Base-by-base conservation (phyloP, 352 stramenopile genomes). In the Globisporangium orthogonon region DNA sequence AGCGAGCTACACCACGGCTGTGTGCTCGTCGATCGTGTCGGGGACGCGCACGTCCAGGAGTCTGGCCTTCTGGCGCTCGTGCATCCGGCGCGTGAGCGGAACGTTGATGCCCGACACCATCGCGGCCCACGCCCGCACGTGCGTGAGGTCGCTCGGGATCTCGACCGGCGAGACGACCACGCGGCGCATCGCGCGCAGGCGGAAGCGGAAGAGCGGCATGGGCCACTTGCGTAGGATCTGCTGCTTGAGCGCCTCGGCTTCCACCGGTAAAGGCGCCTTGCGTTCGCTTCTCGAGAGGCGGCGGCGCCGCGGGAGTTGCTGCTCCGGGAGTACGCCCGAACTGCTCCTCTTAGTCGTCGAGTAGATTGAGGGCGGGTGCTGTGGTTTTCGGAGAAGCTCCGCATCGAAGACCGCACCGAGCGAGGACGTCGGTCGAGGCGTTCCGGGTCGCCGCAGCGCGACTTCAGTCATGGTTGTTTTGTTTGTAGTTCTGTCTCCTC, bases 71-170 rank as follows among this genome's bases (percentile, higher is more conserved):
- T 69, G 70, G 14, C 71, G 68, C 57, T 50, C 56, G 56, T 57
- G 73, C 74, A 85, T 85, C 60, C 54, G 61, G 49, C 65, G 66
- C 14, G 74, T 85, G 60, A 83, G 68, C 52, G 72, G 72, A 53
- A 83, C 77, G 53, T 75, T 74, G 49, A 52, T 65, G 35, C 74
- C 70, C 6, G 68, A 74, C n/a, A 85, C 74, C 55, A 80, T 58
- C 62, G 60, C 69, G 61, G 52, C 47, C 69, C 33, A 77, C 56
- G 54, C 72, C 58, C 58, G 69, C 60, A 60, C 66, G 50, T 57
- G 54, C 48, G 41, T 50, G 33, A 85, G 57, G 45, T 77, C 65
- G 9, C 54, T 41, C 7, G 72, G 70, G 35, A 85, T 74, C 56
- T 74, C 53, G 49, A 83, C 67, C 9, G 74, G 74, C 43, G 71